Percentiles rank a stretch among this genome's conserved stretches.
Conservation (phyloP, 306 rosid genomes). For the Urtica urens region DNA sequence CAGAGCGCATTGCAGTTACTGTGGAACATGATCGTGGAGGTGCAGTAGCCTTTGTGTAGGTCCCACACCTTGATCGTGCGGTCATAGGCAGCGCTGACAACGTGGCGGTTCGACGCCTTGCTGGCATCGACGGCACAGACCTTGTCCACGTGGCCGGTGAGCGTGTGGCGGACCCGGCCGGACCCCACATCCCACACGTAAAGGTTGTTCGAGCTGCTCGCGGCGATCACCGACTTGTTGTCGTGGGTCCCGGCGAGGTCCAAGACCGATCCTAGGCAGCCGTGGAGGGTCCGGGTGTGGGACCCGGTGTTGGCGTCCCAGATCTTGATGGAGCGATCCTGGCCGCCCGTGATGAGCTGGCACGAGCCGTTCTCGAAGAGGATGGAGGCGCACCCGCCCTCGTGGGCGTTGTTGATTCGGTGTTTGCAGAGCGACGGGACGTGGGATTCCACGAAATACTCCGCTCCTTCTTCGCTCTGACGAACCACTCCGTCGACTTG, state of each 20-base stretch:
- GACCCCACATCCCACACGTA: conserved; percentile 74
- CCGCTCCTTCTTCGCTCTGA: conserved; percentile 91
- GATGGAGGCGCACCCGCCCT: conserved; percentile 88
- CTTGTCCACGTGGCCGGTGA: conserved; percentile 87
- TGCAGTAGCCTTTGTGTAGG: conserved; percentile 88
- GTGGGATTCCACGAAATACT: conserved; percentile 60
- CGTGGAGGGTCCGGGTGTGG: conserved; percentile 42
- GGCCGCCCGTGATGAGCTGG: conserved; percentile 84
- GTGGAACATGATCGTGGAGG: conserved; percentile 59
- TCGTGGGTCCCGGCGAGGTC: conserved; percentile 82
- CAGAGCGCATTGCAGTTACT: conserved; percentile 85
- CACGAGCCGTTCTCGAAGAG: conserved; percentile 67
- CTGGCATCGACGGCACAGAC: conserved; percentile 94
- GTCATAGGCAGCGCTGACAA: conserved; percentile 88
- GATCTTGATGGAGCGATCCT: conserved; percentile 69
- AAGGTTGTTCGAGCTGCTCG: conserved; percentile 95
- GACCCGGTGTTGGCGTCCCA: conserved; percentile 88
- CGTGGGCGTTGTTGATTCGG: conserved; percentile 62
- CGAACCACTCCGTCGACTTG: conserved; percentile 99
- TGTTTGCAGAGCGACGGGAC: conserved; percentile 63
- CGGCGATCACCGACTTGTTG: conserved; percentile 79
- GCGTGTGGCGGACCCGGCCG: conserved; percentile 80
- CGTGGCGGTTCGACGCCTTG: conserved; percentile 73
- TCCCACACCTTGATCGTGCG: conserved; percentile 98
- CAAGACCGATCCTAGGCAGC: conserved; percentile 91